Base-by-base conservation (phyloP, 2,329 filamentous ascomycete genomes). In the Phaeosphaeria sp. region DNA sequence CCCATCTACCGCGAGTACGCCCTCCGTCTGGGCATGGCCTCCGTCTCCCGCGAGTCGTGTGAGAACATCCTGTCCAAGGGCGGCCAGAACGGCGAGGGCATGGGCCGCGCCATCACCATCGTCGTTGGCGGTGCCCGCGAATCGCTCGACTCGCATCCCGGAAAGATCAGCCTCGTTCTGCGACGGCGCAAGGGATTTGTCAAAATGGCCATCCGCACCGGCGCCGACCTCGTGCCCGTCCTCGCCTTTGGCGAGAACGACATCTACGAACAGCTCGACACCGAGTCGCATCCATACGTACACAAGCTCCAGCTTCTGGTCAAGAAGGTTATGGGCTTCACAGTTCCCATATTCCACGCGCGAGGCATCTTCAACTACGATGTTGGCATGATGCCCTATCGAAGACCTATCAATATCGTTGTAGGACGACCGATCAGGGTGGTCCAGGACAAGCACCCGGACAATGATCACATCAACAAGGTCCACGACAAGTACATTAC, bases 301-400 rank as follows among this genome's bases (percentile, higher is more conserved):
- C 91, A 94, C 80, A 88, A 87, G 72, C 78, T 91, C 39, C 95
- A 99, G 79, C 87, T 97, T 80, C 80, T 93, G 25, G 81, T 96
- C 55, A 94, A 98, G 78, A 91, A 90, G 66, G 82, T 90, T 6
- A 88, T 96, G 82, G 96, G 96, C 51, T 99, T 97, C 71, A 98
- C 95, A 0, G 84, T 98, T 11, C 93, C 95, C 0, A 85, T 96
- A 25, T 90, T 97, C 69, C 93, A 97, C 75, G 94, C 93, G 2
- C 82, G 93, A 24, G 94, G 94, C 13, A 89, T 98, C 42, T 97
- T 98, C 80, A 99, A 99, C 77, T 98, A 99, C 74, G 95, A 99
- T 75, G 92, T 97, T 15, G 95, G 95, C 3, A 81, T 98, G 69
- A 93, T 98, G 91, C 95, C 95, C 0, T 98, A 97, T 76, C 88